phyloP scores from a whole-genome alignment of 306 rosid species.

The Trifolium repens region DNA sequence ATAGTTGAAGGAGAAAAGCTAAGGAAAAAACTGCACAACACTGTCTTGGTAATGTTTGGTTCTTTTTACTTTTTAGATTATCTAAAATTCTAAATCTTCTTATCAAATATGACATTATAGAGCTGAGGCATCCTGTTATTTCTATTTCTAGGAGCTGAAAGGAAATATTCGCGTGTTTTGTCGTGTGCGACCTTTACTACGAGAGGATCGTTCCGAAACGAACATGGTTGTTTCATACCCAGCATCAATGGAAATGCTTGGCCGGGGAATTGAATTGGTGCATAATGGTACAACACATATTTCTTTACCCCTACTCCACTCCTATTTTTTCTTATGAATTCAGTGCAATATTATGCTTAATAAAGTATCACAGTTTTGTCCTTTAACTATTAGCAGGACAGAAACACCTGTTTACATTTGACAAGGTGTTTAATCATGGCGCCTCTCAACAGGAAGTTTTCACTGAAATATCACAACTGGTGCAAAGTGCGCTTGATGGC shows the following conservation, averaged over 20 bases:
- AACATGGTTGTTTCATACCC: slow-evolving; percentile 82
- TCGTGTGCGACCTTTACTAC: slow-evolving; percentile 90
- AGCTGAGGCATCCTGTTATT: slow-evolving; percentile 1
- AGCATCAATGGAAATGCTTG: slow-evolving; percentile 73
- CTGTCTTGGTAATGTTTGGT: slow-evolving; percentile 70
- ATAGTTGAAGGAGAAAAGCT: slow-evolving; percentile 78
- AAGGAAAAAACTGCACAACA: slow-evolving; percentile 83
- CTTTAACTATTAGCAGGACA: slow-evolving; percentile 64
- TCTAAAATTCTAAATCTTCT: neutral
- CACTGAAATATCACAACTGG: slow-evolving; percentile 86
- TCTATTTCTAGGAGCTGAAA: slow-evolving; percentile 70
- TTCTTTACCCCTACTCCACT: neutral
- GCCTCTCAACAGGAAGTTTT: slow-evolving; percentile 90
- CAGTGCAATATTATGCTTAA: neutral
- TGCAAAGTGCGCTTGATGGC: slow-evolving; percentile 98
- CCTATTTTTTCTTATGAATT: neutral
- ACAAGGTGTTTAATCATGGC: slow-evolving; percentile 82
- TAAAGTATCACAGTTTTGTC: slow-evolving; percentile 14
- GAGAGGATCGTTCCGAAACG: slow-evolving; percentile 68
- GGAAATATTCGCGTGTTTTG: slow-evolving; percentile 97
- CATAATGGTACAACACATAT: slow-evolving; percentile 63
- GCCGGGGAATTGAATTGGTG: slow-evolving; percentile 77
- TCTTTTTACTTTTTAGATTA: neutral
- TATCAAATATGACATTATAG: neutral
- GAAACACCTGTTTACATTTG: slow-evolving; percentile 83